Conservation (phyloP, 2,329 filamentous ascomycete species). For the Drechslera avenae region DNA sequence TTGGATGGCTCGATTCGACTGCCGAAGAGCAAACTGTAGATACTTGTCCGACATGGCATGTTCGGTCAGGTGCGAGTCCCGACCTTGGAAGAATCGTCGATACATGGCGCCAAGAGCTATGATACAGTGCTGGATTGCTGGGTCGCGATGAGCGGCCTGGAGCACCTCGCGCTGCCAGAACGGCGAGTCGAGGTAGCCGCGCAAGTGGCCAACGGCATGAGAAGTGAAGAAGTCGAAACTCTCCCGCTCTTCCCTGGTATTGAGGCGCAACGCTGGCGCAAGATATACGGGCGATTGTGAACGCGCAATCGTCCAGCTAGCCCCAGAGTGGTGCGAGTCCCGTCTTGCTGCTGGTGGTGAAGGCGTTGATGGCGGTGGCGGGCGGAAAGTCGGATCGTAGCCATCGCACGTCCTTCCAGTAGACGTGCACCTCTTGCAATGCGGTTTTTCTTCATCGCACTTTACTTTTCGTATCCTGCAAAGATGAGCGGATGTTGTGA, state of each 20-base stretch:
- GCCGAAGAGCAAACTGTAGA: slow-evolving; percentile 37
- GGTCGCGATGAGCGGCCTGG: slow-evolving; percentile 39
- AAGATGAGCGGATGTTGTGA: slow-evolving; percentile 3
- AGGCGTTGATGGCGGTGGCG: slow-evolving; percentile 2
- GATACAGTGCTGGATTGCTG: slow-evolving; percentile 38
- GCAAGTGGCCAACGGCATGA: slow-evolving; percentile 30
- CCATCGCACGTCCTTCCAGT: slow-evolving; percentile 44
- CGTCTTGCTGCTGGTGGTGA: slow-evolving; percentile 1
- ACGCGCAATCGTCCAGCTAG: slow-evolving; percentile 4
- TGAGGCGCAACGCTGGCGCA: slow-evolving; percentile 24
- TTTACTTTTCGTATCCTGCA: slow-evolving; percentile 41
- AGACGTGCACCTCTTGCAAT: slow-evolving; percentile 37
- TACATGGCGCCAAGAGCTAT: slow-evolving; percentile 42
- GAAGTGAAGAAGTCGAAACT: slow-evolving; percentile 41
- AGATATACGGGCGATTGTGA: slow-evolving; percentile 17
- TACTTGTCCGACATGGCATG: slow-evolving; percentile 30
- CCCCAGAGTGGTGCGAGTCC: neutral
- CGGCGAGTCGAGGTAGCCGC: slow-evolving; percentile 35
- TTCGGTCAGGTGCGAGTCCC: slow-evolving; percentile 24
- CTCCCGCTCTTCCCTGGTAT: slow-evolving; percentile 29
- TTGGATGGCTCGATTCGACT: slow-evolving; percentile 40
- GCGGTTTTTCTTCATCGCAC: slow-evolving; percentile 42
- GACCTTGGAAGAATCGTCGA: slow-evolving; percentile 34
- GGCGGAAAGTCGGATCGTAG: slow-evolving; percentile 24
- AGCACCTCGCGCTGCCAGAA: slow-evolving; percentile 43